Percentiles rank a stretch among this genome's conserved stretches.
These are phyloP conservation scores for Penicillium goetzii DNA, from an alignment of 495 filamentous ascomycete species.

Conservation along the genomic window DNA sequence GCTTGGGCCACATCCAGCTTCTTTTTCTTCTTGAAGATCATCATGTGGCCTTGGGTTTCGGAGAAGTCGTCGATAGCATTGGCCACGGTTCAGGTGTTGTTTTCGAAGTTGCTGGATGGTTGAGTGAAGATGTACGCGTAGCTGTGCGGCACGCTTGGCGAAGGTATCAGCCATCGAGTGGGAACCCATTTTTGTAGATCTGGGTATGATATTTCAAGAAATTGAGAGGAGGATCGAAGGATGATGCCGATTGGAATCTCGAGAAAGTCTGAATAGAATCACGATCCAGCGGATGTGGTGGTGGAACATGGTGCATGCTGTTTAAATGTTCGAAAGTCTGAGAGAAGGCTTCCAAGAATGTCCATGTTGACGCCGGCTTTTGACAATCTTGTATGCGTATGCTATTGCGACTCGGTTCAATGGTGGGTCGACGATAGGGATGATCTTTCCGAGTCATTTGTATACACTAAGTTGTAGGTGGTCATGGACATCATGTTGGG, in stretches of 20 bases:
- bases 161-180: constrained; percentile 8
- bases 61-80: constrained; percentile 31
- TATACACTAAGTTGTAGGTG: not conserved
- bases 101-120: constrained; percentile 19
- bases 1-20: constrained; percentile 26
- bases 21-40: constrained; percentile 28
- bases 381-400: not conserved
- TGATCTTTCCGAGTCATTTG: not conserved
- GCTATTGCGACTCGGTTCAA: no score
- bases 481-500: not conserved
- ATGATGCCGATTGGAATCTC: constrained; percentile 12
- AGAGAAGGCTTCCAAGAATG: not conserved
- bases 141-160: constrained; percentile 18
- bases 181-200: constrained; percentile 7
- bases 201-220: not conserved
- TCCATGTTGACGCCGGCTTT: not conserved
- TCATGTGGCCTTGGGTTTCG: constrained; percentile 26
- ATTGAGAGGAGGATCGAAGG: constrained; percentile 4
- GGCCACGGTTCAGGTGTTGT: constrained; percentile 31
- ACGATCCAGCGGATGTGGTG: not conserved
- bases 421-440: not conserved
- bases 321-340: not conserved
- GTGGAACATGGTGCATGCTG: not conserved
- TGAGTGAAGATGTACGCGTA: constrained; percentile 33
- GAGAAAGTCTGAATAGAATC: constrained; percentile 5